phyloP scores from a whole-genome alignment of 768 basidiomycete species.

The Xerocomus brunneocitrinus region DNA sequence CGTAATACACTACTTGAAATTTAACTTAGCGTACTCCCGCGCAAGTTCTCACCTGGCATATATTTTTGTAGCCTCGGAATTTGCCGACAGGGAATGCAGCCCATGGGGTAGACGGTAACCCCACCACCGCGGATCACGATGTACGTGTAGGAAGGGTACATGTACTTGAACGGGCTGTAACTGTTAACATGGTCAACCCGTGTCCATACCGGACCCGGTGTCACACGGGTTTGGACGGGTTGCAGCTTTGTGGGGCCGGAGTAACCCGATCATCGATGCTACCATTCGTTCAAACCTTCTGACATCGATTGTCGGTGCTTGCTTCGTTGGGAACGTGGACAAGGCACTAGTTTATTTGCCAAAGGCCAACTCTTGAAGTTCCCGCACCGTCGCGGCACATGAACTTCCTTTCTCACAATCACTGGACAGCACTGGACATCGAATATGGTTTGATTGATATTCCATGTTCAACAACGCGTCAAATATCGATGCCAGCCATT shows the following conservation, averaged over 20 bases:
- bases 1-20: too few relatives aligned
- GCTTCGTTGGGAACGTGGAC: background rate
- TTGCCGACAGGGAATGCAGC: background rate
- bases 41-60: too few relatives aligned
- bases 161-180: too few relatives aligned
- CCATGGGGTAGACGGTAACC: background rate
- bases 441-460: background rate
- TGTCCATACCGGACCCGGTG: too few relatives aligned
- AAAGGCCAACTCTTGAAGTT: too few relatives aligned
- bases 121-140: background rate
- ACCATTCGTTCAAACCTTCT: background rate
- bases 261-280: background rate
- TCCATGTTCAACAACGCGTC: conserved; percentile 19
- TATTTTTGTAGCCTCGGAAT: background rate
- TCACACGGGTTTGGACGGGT: background rate
- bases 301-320: background rate
- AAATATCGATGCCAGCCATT: conserved; percentile 18
- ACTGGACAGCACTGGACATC: too few relatives aligned
- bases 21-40: too few relatives aligned
- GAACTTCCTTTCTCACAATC: too few relatives aligned
- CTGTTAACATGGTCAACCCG: too few relatives aligned
- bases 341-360: background rate
- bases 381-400: too few relatives aligned
- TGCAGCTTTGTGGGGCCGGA: background rate
- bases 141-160: too few relatives aligned